Conservation (phyloP, 108 stramenopile species). For the Seminavis robusta region DNA sequence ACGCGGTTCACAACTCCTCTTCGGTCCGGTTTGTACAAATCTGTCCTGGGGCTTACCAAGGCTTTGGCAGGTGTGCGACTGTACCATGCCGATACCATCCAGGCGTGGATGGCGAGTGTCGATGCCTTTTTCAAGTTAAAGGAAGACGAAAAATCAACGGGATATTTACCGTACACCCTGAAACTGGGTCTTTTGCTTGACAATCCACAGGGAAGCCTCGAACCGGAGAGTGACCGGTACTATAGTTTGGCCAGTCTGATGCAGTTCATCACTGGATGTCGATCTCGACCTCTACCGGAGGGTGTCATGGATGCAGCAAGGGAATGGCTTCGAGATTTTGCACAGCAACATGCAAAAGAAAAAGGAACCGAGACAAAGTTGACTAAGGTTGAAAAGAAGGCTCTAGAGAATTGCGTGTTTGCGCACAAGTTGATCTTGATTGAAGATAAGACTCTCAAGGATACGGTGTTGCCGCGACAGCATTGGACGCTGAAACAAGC, state of each 20-base stretch:
- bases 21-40: slow-evolving; percentile 26
- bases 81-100: slow-evolving; percentile 53
- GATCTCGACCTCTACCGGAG: slow-evolving; percentile 45
- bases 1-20: slow-evolving; percentile 23
- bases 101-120: slow-evolving; percentile 78
- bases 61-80: slow-evolving; percentile 52
- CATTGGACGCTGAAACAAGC: slow-evolving; percentile 37
- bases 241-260: slow-evolving; percentile 66
- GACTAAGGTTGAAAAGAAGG: slow-evolving; percentile 19
- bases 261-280: slow-evolving; percentile 72
- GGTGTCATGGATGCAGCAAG: slow-evolving; percentile 49
- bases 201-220: slow-evolving; percentile 32
- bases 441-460: slow-evolving; percentile 75
- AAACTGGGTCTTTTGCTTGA: slow-evolving; percentile 56
- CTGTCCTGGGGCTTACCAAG: slow-evolving; percentile 19
- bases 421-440: slow-evolving; percentile 76
- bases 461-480: slow-evolving; percentile 73
- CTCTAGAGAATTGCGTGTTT: slow-evolving; percentile 74
- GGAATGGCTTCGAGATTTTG: slow-evolving; percentile 40
- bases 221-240: slow-evolving; percentile 40
- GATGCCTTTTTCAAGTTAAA: slow-evolving; percentile 74
- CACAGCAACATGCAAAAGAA: slow-evolving; percentile 2
- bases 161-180: slow-evolving; percentile 75
- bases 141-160: slow-evolving; percentile 65
- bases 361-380: too few relatives aligned